A percentile compares a stretch with the other conserved stretches of the same genome.
Evolutionary conservation across 139 green algal species (phyloP).

Genomic region (Mychonastes homosphaera): DNA sequence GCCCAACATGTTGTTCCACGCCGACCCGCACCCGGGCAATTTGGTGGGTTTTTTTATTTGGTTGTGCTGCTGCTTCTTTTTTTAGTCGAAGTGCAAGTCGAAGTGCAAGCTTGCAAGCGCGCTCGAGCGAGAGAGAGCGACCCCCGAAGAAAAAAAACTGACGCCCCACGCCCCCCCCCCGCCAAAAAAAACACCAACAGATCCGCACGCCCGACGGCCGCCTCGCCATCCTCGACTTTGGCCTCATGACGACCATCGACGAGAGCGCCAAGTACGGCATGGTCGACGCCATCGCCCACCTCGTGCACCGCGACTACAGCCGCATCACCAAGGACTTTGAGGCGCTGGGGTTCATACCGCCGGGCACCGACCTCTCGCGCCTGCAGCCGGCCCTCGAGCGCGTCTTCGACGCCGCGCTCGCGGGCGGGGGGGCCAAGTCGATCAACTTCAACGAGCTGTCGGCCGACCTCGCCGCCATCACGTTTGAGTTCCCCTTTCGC

Average conservation of each 20-base stretch:
- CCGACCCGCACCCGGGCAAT: slow-evolving; percentile 16
- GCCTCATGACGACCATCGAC: slow-evolving; percentile 70
- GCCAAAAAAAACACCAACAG: slow-evolving; percentile 89
- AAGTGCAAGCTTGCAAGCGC: background rate
- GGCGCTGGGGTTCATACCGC: slow-evolving; percentile 93
- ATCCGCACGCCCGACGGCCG: slow-evolving; percentile 92
- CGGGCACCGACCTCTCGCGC: slow-evolving; percentile 81
- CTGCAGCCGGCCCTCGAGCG: slow-evolving; percentile 88
- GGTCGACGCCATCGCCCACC: slow-evolving; percentile 96
- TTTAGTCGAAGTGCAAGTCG: background rate
- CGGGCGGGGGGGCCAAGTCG: slow-evolving; percentile 85
- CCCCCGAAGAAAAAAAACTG: too few species aligned
- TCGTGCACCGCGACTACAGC: slow-evolving; percentile 95
- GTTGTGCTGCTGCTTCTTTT: background rate
- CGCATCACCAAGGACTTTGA: slow-evolving; percentile 82
- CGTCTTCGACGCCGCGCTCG: slow-evolving; percentile 70
- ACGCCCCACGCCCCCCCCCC: too few species aligned
- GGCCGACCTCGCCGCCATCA: slow-evolving; percentile 96
- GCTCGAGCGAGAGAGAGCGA: too few species aligned
- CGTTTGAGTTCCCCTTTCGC: slow-evolving; percentile 93
- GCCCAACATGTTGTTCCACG: slow-evolving; percentile 65
- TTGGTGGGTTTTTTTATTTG: background rate
- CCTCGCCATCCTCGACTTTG: slow-evolving; percentile 96
- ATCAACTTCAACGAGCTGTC: slow-evolving; percentile 97
- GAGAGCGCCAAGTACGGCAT: slow-evolving; percentile 95